Conservation (phyloP, 805 yeast genomes). For the Yamadazyma scolyti region DNA sequence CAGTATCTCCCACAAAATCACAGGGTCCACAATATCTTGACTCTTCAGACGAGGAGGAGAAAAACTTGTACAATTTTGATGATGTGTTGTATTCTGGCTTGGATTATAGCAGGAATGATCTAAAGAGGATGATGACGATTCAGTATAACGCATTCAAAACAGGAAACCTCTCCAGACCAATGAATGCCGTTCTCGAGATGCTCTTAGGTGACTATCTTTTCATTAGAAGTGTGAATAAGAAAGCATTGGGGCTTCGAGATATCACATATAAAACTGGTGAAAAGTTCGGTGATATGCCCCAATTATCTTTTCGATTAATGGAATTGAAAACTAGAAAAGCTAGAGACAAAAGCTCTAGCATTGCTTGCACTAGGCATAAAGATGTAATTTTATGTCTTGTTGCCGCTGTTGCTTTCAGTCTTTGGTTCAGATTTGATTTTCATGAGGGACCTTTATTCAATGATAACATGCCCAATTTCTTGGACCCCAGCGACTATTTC, state of each 20-base stretch:
- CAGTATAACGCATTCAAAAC: background rate
- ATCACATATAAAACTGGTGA: too few species aligned
- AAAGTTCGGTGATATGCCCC: too few species aligned
- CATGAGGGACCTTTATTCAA: background rate
- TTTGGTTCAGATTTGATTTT: constrained; percentile 1
- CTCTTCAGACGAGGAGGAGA: too few species aligned
- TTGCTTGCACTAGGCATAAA: constrained; percentile 1
- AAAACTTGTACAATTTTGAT: background rate
- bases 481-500: background rate
- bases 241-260: too few species aligned
- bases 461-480: background rate
- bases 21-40: too few species aligned
- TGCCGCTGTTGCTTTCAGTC: background rate
- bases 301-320: too few species aligned
- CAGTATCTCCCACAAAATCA: too few species aligned
- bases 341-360: too few species aligned
- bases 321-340: too few species aligned
- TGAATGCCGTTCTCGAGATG: background rate
- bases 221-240: too few species aligned
- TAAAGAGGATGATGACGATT: background rate
- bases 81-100: background rate
- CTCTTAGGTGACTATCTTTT: constrained; percentile 1
- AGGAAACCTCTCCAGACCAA: background rate
- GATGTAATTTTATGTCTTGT: background rate
- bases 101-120: background rate